phyloP scores from a whole-genome alignment of 805 yeast species.

The Yamadazyma akitaensis region DNA sequence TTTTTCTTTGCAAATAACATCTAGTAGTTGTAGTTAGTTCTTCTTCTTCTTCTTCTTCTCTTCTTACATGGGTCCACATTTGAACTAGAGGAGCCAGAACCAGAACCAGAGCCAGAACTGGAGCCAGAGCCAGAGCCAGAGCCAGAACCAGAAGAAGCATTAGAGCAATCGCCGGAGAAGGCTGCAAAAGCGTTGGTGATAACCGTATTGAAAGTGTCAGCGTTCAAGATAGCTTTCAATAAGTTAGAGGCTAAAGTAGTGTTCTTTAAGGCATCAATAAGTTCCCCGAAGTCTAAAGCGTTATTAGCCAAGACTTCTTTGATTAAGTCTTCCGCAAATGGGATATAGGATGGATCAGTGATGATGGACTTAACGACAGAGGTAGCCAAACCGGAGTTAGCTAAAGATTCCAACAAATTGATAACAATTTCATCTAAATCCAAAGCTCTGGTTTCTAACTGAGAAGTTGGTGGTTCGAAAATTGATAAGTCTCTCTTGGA shows the following conservation, averaged over 20 bases:
- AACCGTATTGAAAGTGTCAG: slow-evolving; percentile 32
- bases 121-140: slow-evolving; percentile 10
- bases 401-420: slow-evolving; percentile 40
- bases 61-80: slow-evolving; percentile 25
- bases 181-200: slow-evolving; percentile 38
- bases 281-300: slow-evolving; percentile 24
- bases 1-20: neutral
- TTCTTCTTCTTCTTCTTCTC: slow-evolving; percentile 32
- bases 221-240: slow-evolving; percentile 30
- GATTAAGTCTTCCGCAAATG: slow-evolving; percentile 35
- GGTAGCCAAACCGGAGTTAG: slow-evolving; percentile 39
- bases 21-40: slow-evolving; percentile 16
- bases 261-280: slow-evolving; percentile 30
- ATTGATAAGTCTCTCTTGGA: slow-evolving; percentile 16
- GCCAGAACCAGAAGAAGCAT: slow-evolving; percentile 9
- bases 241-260: slow-evolving; percentile 33
- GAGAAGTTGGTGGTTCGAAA: slow-evolving; percentile 1
- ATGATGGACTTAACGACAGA: slow-evolving; percentile 37
- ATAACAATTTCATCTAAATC: slow-evolving; percentile 26
- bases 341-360: slow-evolving; percentile 34
- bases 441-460: slow-evolving; percentile 9
- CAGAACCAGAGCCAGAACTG: slow-evolving; percentile 11
- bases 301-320: slow-evolving; percentile 26
- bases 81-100: slow-evolving; percentile 1
- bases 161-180: slow-evolving; percentile 29